Conservation (phyloP, 352 stramenopile genomes). For the Blastocystis sp. region DNA sequence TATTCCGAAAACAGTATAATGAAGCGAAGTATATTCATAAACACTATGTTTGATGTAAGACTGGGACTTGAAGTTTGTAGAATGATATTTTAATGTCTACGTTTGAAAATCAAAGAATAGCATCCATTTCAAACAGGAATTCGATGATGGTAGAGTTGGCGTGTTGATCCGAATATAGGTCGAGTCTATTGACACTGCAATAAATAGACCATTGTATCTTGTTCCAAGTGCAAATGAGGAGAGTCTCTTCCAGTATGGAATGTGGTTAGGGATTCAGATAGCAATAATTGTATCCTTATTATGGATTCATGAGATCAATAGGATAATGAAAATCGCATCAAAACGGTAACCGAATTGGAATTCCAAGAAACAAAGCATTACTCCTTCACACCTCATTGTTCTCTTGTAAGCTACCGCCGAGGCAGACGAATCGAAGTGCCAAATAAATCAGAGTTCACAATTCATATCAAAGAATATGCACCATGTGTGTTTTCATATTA, state of each 20-base stretch:
- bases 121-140: neutral
- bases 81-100: neutral
- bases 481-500: neutral
- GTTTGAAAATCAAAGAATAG: neutral
- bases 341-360: neutral
- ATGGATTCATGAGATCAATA: neutral
- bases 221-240: neutral
- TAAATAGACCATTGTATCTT: neutral
- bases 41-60: neutral
- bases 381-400: neutral
- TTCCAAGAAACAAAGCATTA: neutral
- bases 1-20: neutral
- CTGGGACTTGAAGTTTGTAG: neutral
- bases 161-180: too few species aligned
- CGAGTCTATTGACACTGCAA: too few species aligned
- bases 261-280: constrained; percentile 14
- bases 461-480: neutral
- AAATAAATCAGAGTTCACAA: neutral
- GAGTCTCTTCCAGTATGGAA: neutral
- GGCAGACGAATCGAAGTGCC: neutral
- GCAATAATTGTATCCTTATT: neutral
- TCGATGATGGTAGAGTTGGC: neutral
- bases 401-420: neutral
- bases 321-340: neutral
- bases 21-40: neutral